A percentile compares a stretch with the other conserved stretches of the same genome.
These are phyloP conservation scores for Castanea mollissima DNA, from an alignment of 306 rosid species.

Conservation along the genomic window DNA sequence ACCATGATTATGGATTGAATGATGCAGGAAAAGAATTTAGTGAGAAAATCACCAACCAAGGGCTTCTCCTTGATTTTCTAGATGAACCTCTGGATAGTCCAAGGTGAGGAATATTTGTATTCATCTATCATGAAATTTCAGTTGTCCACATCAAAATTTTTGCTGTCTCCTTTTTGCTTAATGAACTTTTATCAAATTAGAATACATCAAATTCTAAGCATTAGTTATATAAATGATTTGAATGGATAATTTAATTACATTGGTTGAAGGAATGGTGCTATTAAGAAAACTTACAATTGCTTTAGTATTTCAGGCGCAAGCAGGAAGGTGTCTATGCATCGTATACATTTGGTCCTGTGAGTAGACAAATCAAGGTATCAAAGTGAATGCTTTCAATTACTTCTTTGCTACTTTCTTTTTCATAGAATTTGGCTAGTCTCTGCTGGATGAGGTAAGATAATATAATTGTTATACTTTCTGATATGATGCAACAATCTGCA, in stretches of 20 bases:
- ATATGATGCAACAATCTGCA: not conserved
- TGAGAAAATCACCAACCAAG: slow-evolving; percentile 56
- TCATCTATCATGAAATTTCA: not conserved
- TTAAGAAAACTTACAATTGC: slow-evolving; percentile 18
- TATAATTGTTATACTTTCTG: not conserved
- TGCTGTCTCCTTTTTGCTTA: not conserved
- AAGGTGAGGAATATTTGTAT: slow-evolving; percentile 37
- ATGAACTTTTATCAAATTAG: not conserved
- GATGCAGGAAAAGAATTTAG: slow-evolving; percentile 77
- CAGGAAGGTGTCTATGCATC: slow-evolving; percentile 79
- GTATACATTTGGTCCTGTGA: slow-evolving; percentile 63
- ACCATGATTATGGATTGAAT: slow-evolving; percentile 85
- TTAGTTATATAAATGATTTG: not conserved
- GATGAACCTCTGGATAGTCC: slow-evolving; percentile 79
- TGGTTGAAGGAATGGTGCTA: not conserved
- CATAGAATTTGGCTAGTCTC: not conserved
- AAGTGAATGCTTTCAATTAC: slow-evolving; percentile 5
- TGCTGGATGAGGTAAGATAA: not conserved
- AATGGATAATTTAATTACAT: not conserved
- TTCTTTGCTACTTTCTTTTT: not conserved
- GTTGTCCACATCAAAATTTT: not conserved
- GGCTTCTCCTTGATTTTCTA: slow-evolving; percentile 79
- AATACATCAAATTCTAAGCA: not conserved
- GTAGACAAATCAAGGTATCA: slow-evolving; percentile 68
- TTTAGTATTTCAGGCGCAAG: slow-evolving; percentile 53